Percentiles rank a stretch among this genome's conserved stretches.
phyloP scores from a whole-genome alignment of 495 filamentous ascomycete genomes.

The Tetracladium setigerum region DNA sequence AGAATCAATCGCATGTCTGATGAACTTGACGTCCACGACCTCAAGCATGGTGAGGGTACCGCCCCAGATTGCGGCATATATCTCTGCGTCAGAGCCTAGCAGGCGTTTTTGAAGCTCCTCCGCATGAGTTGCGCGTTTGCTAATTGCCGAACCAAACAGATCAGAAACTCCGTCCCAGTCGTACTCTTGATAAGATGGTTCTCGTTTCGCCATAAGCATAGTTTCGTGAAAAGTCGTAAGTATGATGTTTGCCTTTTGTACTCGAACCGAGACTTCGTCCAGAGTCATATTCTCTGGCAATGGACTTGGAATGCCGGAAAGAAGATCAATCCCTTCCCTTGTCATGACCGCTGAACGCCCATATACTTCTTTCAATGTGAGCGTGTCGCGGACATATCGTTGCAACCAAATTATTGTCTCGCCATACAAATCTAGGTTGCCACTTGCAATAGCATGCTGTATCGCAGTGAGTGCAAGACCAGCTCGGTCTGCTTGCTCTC shows the following conservation, averaged over 20 bases:
- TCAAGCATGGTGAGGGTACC: constrained; percentile 10
- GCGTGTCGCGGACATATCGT: constrained; percentile 25
- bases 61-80: constrained; percentile 18
- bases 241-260: constrained; percentile 9
- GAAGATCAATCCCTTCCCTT: constrained; percentile 17
- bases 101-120: constrained; percentile 13
- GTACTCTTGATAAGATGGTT: constrained; percentile 9
- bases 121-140: constrained; percentile 11
- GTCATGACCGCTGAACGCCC: constrained; percentile 9
- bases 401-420: constrained; percentile 23
- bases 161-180: constrained; percentile 8
- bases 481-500: constrained; percentile 22
- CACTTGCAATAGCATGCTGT: constrained; percentile 25
- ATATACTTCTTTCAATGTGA: constrained; percentile 18
- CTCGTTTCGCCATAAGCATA: constrained; percentile 6
- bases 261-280: constrained; percentile 2
- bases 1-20: constrained; percentile 2
- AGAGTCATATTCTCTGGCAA: constrained; percentile 8
- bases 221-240: constrained; percentile 11
- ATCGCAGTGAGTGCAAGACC: constrained; percentile 21
- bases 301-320: constrained; percentile 14
- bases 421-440: constrained; percentile 19
- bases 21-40: constrained; percentile 13
- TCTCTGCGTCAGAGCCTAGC: constrained; percentile 9
- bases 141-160: constrained; percentile 5